Evolutionary conservation across 176 grass and related monocot species (phyloP).

Genomic region (Tillandsia fasciculata): DNA sequence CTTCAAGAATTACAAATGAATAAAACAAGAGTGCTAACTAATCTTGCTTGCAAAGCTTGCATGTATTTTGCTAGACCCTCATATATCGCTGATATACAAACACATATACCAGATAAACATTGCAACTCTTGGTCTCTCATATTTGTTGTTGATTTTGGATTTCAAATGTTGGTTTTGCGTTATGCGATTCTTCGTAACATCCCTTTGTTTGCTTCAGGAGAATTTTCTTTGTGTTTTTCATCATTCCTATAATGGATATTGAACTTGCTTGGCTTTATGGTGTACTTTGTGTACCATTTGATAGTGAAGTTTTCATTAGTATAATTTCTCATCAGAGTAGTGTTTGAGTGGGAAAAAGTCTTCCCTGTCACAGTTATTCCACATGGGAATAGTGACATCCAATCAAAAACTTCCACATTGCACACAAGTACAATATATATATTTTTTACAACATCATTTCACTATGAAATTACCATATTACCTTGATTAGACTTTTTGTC

Average conservation of each 20-base stretch:
- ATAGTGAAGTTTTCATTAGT: not conserved
- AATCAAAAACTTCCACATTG: too few species aligned
- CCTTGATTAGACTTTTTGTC: too few species aligned
- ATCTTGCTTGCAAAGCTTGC: not conserved
- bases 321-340: not conserved
- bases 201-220: not conserved
- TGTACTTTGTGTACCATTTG: not conserved
- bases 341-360: not conserved
- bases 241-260: not conserved
- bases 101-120: too few species aligned
- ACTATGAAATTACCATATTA: too few species aligned
- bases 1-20: not conserved
- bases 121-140: too few species aligned
- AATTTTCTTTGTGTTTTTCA: not conserved
- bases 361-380: too few species aligned
- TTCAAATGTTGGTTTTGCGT: constrained; percentile 3
- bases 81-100: too few species aligned
- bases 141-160: constrained; percentile 18
- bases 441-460: too few species aligned
- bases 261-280: not conserved
- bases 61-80: not conserved
- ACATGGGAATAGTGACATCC: too few species aligned
- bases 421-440: too few species aligned
- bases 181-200: not conserved
- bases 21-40: not conserved